phyloP scores from a whole-genome alignment of 2,329 filamentous ascomycete species.

The Curvularia eragrostidis region DNA sequence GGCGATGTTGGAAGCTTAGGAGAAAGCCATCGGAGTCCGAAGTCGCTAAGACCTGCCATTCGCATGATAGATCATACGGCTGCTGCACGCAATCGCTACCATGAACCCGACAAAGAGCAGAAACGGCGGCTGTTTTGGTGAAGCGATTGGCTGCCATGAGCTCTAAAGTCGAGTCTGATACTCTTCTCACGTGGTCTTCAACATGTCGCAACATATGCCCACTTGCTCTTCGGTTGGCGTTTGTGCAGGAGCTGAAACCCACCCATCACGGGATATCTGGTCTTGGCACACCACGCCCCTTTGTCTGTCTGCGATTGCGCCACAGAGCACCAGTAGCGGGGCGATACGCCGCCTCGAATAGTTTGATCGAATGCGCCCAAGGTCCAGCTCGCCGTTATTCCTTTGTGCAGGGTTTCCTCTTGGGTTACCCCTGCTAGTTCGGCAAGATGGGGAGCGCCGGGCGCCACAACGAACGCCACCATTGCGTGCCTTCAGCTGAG shows the following conservation, averaged over 20 bases:
- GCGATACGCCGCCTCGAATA: constrained; percentile 5
- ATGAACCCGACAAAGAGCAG: constrained; percentile 19
- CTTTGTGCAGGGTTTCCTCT: constrained; percentile 25
- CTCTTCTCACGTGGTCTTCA: constrained; percentile 13
- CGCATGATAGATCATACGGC: not conserved
- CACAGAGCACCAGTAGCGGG: constrained; percentile 13
- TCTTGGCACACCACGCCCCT: constrained; percentile 7
- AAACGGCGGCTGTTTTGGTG: constrained; percentile 11
- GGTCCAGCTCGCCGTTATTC: constrained; percentile 29
- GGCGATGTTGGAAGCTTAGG: constrained; percentile 1
- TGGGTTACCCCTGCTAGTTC: constrained; percentile 25
- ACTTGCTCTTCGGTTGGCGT: constrained; percentile 30
- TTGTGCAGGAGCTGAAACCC: constrained; percentile 22
- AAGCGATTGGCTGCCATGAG: not conserved
- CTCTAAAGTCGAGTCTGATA: constrained; percentile 4
- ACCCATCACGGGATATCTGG: constrained; percentile 11
- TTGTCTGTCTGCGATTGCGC: constrained; percentile 11
- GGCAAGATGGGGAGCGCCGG: constrained; percentile 18
- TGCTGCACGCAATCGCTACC: constrained; percentile 6
- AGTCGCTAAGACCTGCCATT: constrained; percentile 10
- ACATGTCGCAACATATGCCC: constrained; percentile 9
- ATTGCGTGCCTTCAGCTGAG: constrained; percentile 42
- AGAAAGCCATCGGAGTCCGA: constrained; percentile 18
- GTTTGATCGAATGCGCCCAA: constrained; percentile 22
- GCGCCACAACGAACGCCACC: constrained; percentile 44